These are phyloP conservation scores for Sclerotinia trifoliorum DNA, from an alignment of 2,329 filamentous ascomycete species.

Conservation along the genomic window DNA sequence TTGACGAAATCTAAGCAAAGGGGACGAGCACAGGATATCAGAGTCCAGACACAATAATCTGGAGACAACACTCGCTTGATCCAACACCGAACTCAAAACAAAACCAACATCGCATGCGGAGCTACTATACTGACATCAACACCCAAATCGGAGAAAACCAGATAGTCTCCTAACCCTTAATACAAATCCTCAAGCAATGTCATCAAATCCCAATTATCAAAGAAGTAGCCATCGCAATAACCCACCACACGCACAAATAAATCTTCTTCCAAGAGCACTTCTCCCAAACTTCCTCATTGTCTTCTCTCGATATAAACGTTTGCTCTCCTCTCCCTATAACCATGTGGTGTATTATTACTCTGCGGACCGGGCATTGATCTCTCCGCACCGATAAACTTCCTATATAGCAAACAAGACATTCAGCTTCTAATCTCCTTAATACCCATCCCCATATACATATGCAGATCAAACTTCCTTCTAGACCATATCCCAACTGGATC, in stretches of 20 bases:
- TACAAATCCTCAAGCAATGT: too few species aligned
- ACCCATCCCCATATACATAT: background rate
- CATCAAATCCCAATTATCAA: too few species aligned
- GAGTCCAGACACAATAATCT: too few species aligned
- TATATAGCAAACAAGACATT: background rate
- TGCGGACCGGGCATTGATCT: background rate
- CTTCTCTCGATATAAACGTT: background rate
- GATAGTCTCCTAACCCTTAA: too few species aligned
- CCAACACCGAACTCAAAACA: background rate
- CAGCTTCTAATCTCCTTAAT: background rate
- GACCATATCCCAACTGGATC: background rate
- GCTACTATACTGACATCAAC: too few species aligned
- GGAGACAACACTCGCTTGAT: too few species aligned
- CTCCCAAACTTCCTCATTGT: background rate
- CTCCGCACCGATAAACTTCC: slow-evolving; percentile 1
- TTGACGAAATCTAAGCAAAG: too few species aligned
- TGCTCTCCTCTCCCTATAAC: background rate
- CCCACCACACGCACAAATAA: background rate
- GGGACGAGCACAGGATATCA: too few species aligned
- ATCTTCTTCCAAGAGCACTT: background rate
- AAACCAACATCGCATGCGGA: too few species aligned
- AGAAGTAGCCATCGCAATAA: background rate
- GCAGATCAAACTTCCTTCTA: background rate
- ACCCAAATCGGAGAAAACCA: too few species aligned
- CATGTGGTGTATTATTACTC: background rate